These are phyloP conservation scores for Alternaria angustiovoidea DNA, from an alignment of 2,329 filamentous ascomycete genomes.

Conservation along the genomic window DNA sequence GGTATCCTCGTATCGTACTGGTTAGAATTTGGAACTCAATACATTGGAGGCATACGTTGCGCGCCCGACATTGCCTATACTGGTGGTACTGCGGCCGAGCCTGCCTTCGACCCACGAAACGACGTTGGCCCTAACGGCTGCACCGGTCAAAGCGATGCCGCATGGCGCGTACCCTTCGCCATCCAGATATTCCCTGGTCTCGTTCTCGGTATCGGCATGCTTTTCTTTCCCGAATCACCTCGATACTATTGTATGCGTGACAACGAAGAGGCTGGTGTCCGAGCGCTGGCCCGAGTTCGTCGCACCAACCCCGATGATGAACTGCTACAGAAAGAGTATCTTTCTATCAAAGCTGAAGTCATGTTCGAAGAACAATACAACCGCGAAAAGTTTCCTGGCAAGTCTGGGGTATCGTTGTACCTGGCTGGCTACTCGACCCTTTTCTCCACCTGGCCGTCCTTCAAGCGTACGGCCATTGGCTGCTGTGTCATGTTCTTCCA, in stretches of 20 bases:
- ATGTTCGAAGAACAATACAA: constrained; percentile 63
- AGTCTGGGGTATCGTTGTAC: constrained; percentile 60
- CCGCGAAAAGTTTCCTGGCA: constrained; percentile 44
- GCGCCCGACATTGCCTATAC: constrained; percentile 58
- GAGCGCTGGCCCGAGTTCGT: constrained; percentile 58
- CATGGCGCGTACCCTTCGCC: constrained; percentile 74
- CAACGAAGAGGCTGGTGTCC: constrained; percentile 55
- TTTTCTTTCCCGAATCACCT: constrained; percentile 36
- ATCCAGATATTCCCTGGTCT: constrained; percentile 82
- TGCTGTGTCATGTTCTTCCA: constrained; percentile 54
- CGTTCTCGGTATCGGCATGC: constrained; percentile 72
- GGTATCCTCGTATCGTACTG: constrained; percentile 32
- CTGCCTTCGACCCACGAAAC: constrained; percentile 47
- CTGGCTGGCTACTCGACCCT: constrained; percentile 62
- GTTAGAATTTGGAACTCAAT: constrained; percentile 33
- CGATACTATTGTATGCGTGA: constrained; percentile 42
- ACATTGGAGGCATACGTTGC: constrained; percentile 49
- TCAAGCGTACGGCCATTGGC: constrained; percentile 49
- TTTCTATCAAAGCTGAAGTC: constrained; percentile 53
- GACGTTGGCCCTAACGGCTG: constrained; percentile 32
- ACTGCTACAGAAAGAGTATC: constrained; percentile 71
- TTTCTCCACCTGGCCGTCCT: constrained; percentile 55
- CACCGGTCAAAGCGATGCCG: constrained; percentile 47
- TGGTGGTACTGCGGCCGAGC: constrained; percentile 51
- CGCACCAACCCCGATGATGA: constrained; percentile 57